phyloP scores from a whole-genome alignment of 202 grass and related monocot species.

The Zoysia matrella region DNA sequence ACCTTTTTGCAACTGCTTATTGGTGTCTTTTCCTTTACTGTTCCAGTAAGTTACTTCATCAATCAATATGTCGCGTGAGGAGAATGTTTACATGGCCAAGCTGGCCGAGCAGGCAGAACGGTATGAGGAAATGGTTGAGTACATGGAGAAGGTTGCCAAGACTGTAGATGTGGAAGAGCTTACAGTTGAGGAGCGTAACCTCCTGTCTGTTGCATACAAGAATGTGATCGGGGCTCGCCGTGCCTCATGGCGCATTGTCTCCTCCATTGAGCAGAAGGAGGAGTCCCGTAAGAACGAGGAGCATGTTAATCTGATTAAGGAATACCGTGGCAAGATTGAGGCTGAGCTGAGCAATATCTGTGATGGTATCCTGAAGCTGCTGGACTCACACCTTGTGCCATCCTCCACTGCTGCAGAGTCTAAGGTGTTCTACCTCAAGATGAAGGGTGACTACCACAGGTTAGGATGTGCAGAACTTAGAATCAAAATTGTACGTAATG shows the following conservation, averaged over 20 bases:
- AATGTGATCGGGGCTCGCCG: slow-evolving; percentile 87
- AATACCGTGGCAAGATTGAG: slow-evolving; percentile 79
- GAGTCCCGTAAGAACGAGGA: slow-evolving; percentile 74
- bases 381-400: slow-evolving; percentile 80
- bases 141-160: slow-evolving; percentile 87
- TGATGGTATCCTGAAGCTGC: slow-evolving; percentile 70
- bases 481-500: neutral
- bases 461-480: slow-evolving; percentile 28
- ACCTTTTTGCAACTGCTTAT: neutral
- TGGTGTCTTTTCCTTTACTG: neutral
- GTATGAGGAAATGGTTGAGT: slow-evolving; percentile 88
- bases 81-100: slow-evolving; percentile 88
- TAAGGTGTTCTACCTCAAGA: slow-evolving; percentile 92
- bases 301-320: slow-evolving; percentile 68
- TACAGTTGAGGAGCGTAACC: slow-evolving; percentile 84
- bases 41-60: slow-evolving; percentile 22
- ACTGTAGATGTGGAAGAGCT: slow-evolving; percentile 71
- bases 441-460: slow-evolving; percentile 96
- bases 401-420: slow-evolving; percentile 64
- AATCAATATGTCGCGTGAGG: slow-evolving; percentile 58
- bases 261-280: slow-evolving; percentile 86
- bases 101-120: slow-evolving; percentile 74
- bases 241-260: slow-evolving; percentile 87
- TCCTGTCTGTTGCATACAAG: slow-evolving; percentile 87
- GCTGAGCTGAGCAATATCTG: slow-evolving; percentile 77